These are phyloP conservation scores for Puccinia novopanici DNA, from an alignment of 1,284 basidiomycete genomes.

Conservation along the genomic window DNA sequence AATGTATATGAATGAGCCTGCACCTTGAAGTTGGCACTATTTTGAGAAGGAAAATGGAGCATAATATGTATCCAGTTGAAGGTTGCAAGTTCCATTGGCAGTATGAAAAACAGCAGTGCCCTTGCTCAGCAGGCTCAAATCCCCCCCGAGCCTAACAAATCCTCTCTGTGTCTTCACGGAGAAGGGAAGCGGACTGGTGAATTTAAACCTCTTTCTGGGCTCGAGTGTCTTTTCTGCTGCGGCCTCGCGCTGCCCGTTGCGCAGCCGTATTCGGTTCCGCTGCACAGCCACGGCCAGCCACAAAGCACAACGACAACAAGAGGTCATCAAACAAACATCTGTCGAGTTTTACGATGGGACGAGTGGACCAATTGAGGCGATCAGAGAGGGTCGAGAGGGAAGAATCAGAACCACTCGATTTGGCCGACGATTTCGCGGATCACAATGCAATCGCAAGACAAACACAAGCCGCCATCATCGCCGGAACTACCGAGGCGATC, in stretches of 20 bases:
- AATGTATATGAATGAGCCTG: too few species aligned
- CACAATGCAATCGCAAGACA: constrained; percentile 12
- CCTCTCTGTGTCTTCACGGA: neutral
- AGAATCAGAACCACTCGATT: neutral
- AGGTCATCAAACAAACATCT: neutral
- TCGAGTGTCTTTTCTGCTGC: neutral
- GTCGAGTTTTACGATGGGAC: neutral
- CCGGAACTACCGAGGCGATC: neutral
- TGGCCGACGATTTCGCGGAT: neutral
- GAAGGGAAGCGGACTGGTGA: neutral
- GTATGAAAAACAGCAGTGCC: too few species aligned
- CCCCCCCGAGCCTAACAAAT: neutral
- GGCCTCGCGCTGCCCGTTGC: neutral
- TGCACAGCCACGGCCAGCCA: neutral
- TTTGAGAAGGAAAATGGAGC: too few species aligned
- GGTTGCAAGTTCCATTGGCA: too few species aligned
- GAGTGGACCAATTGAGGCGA: neutral
- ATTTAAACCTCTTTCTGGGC: too few species aligned
- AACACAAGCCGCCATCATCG: constrained; percentile 23
- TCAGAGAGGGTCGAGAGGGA: neutral
- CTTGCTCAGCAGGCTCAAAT: too few species aligned
- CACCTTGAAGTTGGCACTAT: too few species aligned
- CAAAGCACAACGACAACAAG: neutral
- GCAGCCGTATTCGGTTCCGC: neutral
- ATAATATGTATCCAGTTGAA: too few species aligned